Base-by-base conservation (phyloP, 2,329 filamentous ascomycete species). In the Rosellinia necatrix region DNA sequence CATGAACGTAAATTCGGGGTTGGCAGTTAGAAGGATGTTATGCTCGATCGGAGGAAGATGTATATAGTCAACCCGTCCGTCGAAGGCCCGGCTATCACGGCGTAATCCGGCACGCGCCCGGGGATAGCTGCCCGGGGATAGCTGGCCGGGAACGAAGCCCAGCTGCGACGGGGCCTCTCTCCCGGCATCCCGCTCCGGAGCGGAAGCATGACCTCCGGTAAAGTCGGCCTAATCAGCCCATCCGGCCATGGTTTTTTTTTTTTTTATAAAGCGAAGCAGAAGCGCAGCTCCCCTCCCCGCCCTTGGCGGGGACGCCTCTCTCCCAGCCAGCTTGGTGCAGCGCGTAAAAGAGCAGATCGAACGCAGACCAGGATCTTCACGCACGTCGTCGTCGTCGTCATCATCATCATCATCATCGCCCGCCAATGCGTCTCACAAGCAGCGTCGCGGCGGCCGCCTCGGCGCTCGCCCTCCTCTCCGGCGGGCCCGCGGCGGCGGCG, bases 401-500 rank as follows among this genome's bases (percentile, higher is more conserved):
- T n/a, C n/a, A n/a, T n/a, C n/a, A n/a, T n/a, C n/a, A n/a, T n/a
- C n/a, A n/a, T n/a, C 13, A 34, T 54, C 34, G 38, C 4, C 17
- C n/a, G n/a, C n/a, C n/a, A n/a, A 61, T 61, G 58, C 51, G 34
- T 13, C 38, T 58, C 41, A 29, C 63, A 25, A 56, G 22, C 12
- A 51, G 34, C 2, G 10, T 49, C 7, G 13, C n/a, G n/a, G n/a
- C n/a, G n/a, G n/a, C 50, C 30, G 40, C 53, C 12, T 41, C 44
- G 2, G 56, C 47, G 34, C 54, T 65, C 27, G 58, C 58, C 40
- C 49, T 65, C 29, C 32, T n/a, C n/a, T n/a, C n/a, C n/a, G n/a
- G 53, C 51, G 50, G 58, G 35, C 24, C 52, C 24, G 19, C 52
- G n/a, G 42, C 56, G 1, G 53, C 61, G 7, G 62, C 62, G 9